A percentile compares a stretch with the other conserved stretches of the same genome.
These are phyloP conservation scores for Eleusine coracana DNA, from an alignment of 176 grass and related monocot genomes.

Conservation along the genomic window DNA sequence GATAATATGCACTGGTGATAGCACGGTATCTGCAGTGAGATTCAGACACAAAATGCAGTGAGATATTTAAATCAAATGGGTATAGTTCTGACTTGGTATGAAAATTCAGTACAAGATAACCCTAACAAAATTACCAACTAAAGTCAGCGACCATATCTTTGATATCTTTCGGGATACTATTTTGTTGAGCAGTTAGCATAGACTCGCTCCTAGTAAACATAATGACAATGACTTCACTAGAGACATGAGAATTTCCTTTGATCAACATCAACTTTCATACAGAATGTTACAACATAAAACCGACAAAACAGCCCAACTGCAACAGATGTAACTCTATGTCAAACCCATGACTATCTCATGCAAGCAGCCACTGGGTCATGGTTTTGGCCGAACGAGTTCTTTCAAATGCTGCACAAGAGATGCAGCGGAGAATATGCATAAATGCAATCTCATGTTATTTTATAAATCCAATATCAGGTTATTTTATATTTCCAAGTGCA, in stretches of 20 bases:
- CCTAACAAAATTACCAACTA: background rate
- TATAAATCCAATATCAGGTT: background rate
- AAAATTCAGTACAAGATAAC: background rate
- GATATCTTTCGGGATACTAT: background rate
- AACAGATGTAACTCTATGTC: background rate
- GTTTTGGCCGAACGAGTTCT: background rate
- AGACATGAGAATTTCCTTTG: background rate
- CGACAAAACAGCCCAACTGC: background rate
- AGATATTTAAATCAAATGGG: slow-evolving; percentile 5
- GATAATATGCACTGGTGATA: slow-evolving; percentile 92
- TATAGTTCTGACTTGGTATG: background rate
- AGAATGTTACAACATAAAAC: background rate
- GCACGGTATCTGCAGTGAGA: slow-evolving; percentile 70
- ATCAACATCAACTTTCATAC: background rate
- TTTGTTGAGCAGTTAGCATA: background rate
- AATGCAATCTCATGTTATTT: background rate
- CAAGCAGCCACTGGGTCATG: background rate
- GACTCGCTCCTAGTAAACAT: background rate
- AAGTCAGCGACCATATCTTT: slow-evolving; percentile 7
- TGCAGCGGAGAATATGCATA: background rate
- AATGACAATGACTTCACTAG: background rate
- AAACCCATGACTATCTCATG: background rate
- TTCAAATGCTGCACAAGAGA: background rate
- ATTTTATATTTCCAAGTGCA: no score
- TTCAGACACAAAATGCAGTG: slow-evolving; percentile 6